Conservation (phyloP, 805 yeast species). For the Monosporozyma yasuniensis region DNA sequence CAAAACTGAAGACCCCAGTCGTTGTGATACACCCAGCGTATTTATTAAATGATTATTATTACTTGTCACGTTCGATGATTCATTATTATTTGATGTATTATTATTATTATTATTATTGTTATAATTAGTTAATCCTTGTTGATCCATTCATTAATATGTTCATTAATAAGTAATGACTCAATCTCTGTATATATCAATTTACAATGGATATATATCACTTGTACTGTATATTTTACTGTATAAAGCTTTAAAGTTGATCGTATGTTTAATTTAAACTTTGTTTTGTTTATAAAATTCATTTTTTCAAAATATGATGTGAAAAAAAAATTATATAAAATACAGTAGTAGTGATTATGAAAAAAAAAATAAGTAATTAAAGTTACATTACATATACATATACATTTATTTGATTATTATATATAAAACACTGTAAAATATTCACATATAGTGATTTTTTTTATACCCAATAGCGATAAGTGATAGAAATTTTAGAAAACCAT, state of each 20-base stretch:
- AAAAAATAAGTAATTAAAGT: background rate
- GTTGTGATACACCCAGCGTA: slow-evolving; percentile 27
- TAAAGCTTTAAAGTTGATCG: background rate
- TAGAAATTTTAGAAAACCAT: background rate
- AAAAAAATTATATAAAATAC: too few species aligned
- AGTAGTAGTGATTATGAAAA: too few species aligned
- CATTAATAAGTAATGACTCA: background rate
- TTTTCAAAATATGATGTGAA: too few species aligned
- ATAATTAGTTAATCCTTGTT: slow-evolving; percentile 1
- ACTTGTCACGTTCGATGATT: slow-evolving; percentile 1
- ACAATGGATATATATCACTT: too few species aligned
- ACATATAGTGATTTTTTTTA: background rate
- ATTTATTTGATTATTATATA: too few species aligned
- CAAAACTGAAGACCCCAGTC: slow-evolving; percentile 29
- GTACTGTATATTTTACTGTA: too few species aligned
- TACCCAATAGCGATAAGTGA: background rate
- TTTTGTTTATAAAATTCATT: too few species aligned
- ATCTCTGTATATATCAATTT: background rate
- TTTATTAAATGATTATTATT: slow-evolving; percentile 11
- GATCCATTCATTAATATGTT: slow-evolving; percentile 10
- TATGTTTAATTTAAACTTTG: background rate
- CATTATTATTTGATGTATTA: background rate
- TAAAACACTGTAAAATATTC: background rate
- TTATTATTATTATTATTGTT: slow-evolving; percentile 4
- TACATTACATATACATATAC: background rate